Evolutionary conservation across 176 grass and related monocot species (phyloP), one percentile per base, ranked within the genome.

Genomic region (Musa acuminata): DNA sequence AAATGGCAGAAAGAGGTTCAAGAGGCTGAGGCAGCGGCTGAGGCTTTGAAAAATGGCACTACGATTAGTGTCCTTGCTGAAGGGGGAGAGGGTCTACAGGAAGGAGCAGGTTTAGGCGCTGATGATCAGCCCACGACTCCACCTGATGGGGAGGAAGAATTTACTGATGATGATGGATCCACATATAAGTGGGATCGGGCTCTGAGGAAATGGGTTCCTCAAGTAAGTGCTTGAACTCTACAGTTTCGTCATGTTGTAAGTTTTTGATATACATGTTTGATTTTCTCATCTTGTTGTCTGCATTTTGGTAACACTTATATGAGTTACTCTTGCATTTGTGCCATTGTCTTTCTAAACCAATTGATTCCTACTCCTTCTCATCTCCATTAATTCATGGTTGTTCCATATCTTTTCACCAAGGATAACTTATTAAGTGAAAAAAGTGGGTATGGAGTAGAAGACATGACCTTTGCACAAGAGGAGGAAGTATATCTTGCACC

Each of bases 161-260:
- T 99, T 73, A 99, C 90, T 64, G 95, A 99, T 75, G 90, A 99
- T 72, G 88, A 99, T 53, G 95, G 95, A 55, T 93, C 88, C 53
- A 78, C 89, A 80, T 99, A 94, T 80, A 93, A 99, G 75, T 99
- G 95, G 95, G 90, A 99, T 63, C 78, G 78, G 69, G 52, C n/a
- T 10, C 76, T 93, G 74, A 84, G 84, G 82, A 91, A 83, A 82
- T 94, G 88, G 90, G 90, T 85, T 93, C 95, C 95, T 77, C 94
- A 98, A 87, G 95, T 94, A 81, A 94, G 90, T 91, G 29, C 64
- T 81, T 9, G 12, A 55, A 26, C 23, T 55, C 9, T 3, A 74
- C 52, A 27, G 13, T 74, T 26, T 23, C 14, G 1, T 1, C 13
- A 53, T 11, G 23, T 24, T 7, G 3, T 21, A 10, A 10, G 16